Percentiles rank a stretch among this genome's conserved stretches.
Evolutionary conservation across 495 filamentous ascomycete genomes (phyloP).

Genomic region (Penicillium coprophilum): DNA sequence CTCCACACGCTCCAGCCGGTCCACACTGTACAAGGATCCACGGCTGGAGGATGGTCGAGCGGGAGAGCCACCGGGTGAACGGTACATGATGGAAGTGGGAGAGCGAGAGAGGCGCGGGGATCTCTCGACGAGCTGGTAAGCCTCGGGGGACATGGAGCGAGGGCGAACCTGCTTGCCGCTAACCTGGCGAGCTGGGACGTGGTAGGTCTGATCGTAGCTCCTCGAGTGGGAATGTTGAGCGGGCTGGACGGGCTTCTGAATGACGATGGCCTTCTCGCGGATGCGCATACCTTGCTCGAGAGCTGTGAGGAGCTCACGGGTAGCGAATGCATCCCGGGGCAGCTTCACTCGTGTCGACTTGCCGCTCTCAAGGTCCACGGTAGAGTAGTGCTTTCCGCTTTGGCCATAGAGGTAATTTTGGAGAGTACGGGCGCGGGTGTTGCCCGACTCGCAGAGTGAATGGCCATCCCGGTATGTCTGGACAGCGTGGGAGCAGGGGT

Average conservation of each 20-base stretch:
- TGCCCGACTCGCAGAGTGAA: constrained; percentile 51
- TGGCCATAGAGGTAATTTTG: constrained; percentile 50
- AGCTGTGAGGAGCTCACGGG: constrained; percentile 47
- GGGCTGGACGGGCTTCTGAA: constrained; percentile 17
- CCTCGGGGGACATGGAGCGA: constrained; percentile 19
- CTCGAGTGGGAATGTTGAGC: constrained; percentile 5
- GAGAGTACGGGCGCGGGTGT: constrained; percentile 47
- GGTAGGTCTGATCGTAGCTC: constrained; percentile 48
- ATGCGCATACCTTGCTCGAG: constrained; percentile 49
- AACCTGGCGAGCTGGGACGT: constrained; percentile 33
- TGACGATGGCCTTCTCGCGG: constrained; percentile 17
- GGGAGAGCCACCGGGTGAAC: constrained; percentile 28
- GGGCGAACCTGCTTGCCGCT: constrained; percentile 19
- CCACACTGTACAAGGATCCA: constrained; percentile 43
- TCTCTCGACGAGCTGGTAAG: constrained; percentile 42
- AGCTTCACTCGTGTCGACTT: constrained; percentile 50
- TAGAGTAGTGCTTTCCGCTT: constrained; percentile 48
- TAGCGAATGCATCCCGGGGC: constrained; percentile 38
- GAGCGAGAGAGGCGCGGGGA: constrained; percentile 25
- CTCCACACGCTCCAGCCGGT: constrained; percentile 41
- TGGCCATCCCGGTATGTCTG: constrained; percentile 33
- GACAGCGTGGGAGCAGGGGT: constrained; percentile 41
- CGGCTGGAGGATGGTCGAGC: constrained; percentile 39
- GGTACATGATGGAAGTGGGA: constrained; percentile 36
- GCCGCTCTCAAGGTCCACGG: constrained; percentile 46